phyloP scores from a whole-genome alignment of 768 basidiomycete species.

The Leccinum fibrillosum region DNA sequence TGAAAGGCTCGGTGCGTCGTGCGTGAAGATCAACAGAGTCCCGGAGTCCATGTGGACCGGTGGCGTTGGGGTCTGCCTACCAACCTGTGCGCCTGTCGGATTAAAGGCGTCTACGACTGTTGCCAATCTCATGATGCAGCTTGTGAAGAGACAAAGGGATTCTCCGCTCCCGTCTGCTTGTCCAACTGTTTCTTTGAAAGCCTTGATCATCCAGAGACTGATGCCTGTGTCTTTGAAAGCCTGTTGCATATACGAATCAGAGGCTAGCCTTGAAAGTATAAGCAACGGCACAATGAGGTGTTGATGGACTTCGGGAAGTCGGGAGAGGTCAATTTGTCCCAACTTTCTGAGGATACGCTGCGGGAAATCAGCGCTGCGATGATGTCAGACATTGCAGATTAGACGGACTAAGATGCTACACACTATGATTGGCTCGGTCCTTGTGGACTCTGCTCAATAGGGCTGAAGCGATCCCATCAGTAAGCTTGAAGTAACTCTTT shows the following conservation, averaged over 20 bases:
- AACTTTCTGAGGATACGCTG: neutral
- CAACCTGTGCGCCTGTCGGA: neutral
- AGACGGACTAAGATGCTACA: neutral
- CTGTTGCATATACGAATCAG: neutral
- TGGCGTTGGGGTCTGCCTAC: neutral
- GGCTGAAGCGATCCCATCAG: neutral
- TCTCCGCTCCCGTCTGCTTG: neutral
- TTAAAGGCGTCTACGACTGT: neutral
- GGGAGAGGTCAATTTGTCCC: neutral
- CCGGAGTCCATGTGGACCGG: neutral
- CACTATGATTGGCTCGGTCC: neutral
- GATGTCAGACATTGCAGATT: neutral
- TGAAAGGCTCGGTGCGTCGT: neutral
- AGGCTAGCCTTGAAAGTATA: neutral
- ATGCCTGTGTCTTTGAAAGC: neutral
- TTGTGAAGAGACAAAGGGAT: neutral
- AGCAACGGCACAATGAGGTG: constrained; percentile 1
- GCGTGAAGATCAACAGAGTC: neutral
- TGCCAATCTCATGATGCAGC: constrained; percentile 1
- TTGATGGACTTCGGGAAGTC: neutral
- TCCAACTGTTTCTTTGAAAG: neutral
- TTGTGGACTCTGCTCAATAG: neutral
- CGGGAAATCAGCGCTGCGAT: neutral
- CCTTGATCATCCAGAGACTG: neutral
- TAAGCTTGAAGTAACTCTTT: neutral